phyloP scores from a whole-genome alignment of 2,329 filamentous ascomycete genomes.

The Ilyonectria destructans region DNA sequence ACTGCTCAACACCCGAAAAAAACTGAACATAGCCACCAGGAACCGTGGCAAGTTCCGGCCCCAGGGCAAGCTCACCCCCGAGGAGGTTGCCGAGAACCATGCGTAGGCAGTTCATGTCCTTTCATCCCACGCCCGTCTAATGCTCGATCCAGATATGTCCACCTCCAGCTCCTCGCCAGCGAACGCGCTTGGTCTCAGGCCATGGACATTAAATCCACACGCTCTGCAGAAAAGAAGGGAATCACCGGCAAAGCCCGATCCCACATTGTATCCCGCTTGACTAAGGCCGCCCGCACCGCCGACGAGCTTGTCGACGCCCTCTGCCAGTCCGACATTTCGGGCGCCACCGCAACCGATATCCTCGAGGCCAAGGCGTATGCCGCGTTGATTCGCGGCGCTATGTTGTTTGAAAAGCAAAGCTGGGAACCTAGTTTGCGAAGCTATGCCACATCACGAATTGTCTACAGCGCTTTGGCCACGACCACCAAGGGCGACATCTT shows the following conservation, averaged over 20 bases:
- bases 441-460: constrained; percentile 84
- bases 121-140: constrained; percentile 29
- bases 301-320: constrained; percentile 78
- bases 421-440: constrained; percentile 86
- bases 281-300: constrained; percentile 83
- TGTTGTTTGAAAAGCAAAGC: constrained; percentile 88
- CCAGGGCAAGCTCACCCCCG: constrained; percentile 79
- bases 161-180: constrained; percentile 86
- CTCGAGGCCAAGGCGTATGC: constrained; percentile 91
- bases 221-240: constrained; percentile 84
- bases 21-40: constrained; percentile 86
- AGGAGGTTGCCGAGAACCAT: constrained; percentile 81
- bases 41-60: constrained; percentile 89
- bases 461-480: constrained; percentile 84
- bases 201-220: constrained; percentile 91
- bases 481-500: constrained; percentile 79
- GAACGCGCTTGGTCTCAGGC: constrained; percentile 97
- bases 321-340: constrained; percentile 73
- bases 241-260: constrained; percentile 85
- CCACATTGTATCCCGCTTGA: constrained; percentile 90
- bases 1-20: constrained; percentile 87
- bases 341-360: constrained; percentile 79
- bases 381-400: constrained; percentile 81
- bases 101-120: constrained; percentile 71
- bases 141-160: constrained; percentile 73